Conservation (phyloP, 768 basidiomycete genomes). For the Tricholoma matsutake region DNA sequence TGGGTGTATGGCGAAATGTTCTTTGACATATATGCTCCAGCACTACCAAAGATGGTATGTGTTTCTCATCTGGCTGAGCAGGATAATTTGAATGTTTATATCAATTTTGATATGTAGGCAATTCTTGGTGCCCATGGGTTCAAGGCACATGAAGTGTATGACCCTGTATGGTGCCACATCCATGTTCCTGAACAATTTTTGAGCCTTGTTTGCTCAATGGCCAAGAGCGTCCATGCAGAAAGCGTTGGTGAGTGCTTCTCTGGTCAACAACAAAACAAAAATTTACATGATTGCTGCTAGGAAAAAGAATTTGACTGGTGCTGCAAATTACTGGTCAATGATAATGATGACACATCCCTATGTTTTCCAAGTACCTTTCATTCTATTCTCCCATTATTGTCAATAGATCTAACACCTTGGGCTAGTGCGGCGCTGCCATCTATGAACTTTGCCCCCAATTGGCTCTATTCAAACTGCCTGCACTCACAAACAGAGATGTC, state of each 20-base stretch:
- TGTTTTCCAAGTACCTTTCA: constrained; percentile 17
- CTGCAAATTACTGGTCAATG: constrained; percentile 25
- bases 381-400: not conserved
- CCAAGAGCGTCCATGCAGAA: constrained; percentile 16
- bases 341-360: constrained; percentile 17
- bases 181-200: constrained; percentile 24
- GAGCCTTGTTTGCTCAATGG: constrained; percentile 24
- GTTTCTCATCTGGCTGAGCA: not conserved
- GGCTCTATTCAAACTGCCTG: constrained; percentile 25
- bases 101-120: constrained; percentile 13
- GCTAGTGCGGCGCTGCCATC: constrained; percentile 23
- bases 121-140: constrained; percentile 26
- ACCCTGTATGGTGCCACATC: constrained; percentile 22
- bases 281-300: constrained; percentile 2
- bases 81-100: not conserved
- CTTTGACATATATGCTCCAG: constrained; percentile 19
- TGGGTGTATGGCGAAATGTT: constrained; percentile 22
- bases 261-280: not conserved
- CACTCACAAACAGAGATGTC: constrained; percentile 21
- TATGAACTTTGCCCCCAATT: constrained; percentile 21
- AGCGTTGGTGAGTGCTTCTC: constrained; percentile 13
- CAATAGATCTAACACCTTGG: not conserved
- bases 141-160: constrained; percentile 18
- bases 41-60: constrained; percentile 21
- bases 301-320: constrained; percentile 17